Percentiles rank a stretch among this genome's conserved stretches.
Conservation (phyloP, 2,329 filamentous ascomycete species). For the Sporothrix luriei region DNA sequence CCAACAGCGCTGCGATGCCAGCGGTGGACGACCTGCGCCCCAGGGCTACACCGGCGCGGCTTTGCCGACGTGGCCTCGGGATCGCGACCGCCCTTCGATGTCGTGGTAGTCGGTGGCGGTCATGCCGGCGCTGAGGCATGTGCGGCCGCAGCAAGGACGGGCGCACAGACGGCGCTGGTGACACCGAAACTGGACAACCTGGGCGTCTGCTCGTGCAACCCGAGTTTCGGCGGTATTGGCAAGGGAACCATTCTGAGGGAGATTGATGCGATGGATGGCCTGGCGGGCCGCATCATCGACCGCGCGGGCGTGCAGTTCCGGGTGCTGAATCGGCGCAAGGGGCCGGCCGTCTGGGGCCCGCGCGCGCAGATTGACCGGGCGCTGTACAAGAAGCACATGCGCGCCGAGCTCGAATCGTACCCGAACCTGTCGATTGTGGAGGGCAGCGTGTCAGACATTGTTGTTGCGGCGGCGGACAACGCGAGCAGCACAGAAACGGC, state of each 20-base stretch:
- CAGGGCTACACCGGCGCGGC: not conserved
- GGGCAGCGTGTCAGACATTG: slow-evolving; percentile 90
- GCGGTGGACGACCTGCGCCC: not conserved
- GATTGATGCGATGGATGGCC: slow-evolving; percentile 89
- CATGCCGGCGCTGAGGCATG: slow-evolving; percentile 95
- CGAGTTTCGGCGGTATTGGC: slow-evolving; percentile 96
- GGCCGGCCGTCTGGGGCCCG: slow-evolving; percentile 95
- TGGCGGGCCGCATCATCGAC: slow-evolving; percentile 86
- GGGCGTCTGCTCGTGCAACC: slow-evolving; percentile 94
- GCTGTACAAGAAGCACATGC: slow-evolving; percentile 89
- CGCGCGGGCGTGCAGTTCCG: slow-evolving; percentile 94
- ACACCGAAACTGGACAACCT: slow-evolving; percentile 88
- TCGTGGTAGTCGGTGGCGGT: slow-evolving; percentile 92
- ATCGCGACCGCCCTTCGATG: slow-evolving; percentile 66
- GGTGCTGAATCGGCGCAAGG: slow-evolving; percentile 83
- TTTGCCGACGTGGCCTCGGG: slow-evolving; percentile 33
- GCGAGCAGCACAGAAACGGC: not conserved
- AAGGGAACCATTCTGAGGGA: slow-evolving; percentile 96
- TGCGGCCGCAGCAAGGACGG: slow-evolving; percentile 83
- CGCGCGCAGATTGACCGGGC: slow-evolving; percentile 92
- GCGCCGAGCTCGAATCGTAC: slow-evolving; percentile 77
- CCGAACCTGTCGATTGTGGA: slow-evolving; percentile 77
- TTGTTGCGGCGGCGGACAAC: slow-evolving; percentile 62
- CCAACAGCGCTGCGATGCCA: not conserved
- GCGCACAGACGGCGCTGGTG: slow-evolving; percentile 84